phyloP scores from a whole-genome alignment of 352 stramenopile species.

The Phytopythium ostracodes region DNA sequence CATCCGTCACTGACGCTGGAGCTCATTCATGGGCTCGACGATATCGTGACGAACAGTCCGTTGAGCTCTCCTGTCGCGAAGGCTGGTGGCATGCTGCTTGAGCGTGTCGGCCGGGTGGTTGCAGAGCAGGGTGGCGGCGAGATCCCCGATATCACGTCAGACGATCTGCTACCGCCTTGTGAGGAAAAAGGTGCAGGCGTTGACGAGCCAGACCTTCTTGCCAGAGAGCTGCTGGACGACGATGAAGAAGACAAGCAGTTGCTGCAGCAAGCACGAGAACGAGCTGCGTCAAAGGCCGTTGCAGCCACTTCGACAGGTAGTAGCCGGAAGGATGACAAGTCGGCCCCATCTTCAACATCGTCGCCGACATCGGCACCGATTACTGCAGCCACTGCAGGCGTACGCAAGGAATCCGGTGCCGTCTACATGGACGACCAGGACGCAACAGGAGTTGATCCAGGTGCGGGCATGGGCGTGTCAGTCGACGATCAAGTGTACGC shows the following conservation, averaged over 20 bases:
- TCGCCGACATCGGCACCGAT: neutral
- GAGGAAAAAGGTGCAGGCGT: constrained; percentile 16
- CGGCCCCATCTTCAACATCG: neutral
- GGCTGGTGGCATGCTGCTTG: constrained; percentile 42
- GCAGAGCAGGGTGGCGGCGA: constrained; percentile 69
- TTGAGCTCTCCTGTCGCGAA: constrained; percentile 13
- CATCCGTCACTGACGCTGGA: constrained; percentile 35
- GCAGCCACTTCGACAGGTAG: neutral
- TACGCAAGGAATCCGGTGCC: constrained; percentile 1
- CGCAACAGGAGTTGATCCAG: constrained; percentile 65
- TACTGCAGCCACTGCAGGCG: constrained; percentile 3
- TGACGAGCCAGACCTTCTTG: constrained; percentile 7
- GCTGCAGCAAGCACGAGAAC: constrained; percentile 8
- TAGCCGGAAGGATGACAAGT: neutral
- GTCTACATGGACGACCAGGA: constrained; percentile 17
- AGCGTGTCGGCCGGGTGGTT: constrained; percentile 67
- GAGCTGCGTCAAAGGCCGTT: constrained; percentile 8
- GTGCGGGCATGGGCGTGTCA: constrained; percentile 34
- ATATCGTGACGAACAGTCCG: constrained; percentile 21
- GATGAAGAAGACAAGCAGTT: constrained; percentile 7
- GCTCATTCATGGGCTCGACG: constrained; percentile 34
- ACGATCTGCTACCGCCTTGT: constrained; percentile 24
- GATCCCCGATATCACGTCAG: constrained; percentile 74
- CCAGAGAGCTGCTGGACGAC: constrained; percentile 17
- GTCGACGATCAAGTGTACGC: constrained; percentile 63